Evolutionary conservation across 192 early-diverging fungal species (phyloP).

Genomic region (Thamnidium elegans): DNA sequence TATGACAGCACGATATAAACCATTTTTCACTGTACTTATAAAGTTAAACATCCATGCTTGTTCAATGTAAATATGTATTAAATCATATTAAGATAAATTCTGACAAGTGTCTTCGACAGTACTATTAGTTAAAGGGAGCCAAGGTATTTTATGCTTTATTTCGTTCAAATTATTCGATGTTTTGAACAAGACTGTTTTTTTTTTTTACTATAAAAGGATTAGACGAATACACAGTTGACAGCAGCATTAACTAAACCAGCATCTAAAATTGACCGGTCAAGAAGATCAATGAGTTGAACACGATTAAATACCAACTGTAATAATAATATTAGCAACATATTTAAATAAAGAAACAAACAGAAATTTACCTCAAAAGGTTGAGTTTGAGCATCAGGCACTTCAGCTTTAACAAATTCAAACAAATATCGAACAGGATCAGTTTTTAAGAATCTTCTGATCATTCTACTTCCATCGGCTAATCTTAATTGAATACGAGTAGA

Average conservation of each 20-base stretch:
- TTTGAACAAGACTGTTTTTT: too few species aligned
- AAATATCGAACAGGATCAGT: constrained; percentile 67
- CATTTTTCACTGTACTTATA: too few species aligned
- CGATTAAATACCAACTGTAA: constrained; percentile 69
- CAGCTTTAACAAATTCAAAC: constrained; percentile 83
- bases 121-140: too few species aligned
- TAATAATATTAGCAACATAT: constrained; percentile 2
- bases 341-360: neutral
- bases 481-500: constrained; percentile 82
- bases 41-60: too few species aligned
- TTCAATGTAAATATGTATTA: too few species aligned
- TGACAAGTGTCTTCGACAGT: too few species aligned
- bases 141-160: too few species aligned
- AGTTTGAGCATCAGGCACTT: constrained; percentile 57
- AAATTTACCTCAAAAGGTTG: constrained; percentile 69
- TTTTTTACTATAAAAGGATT: neutral
- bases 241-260: constrained; percentile 65
- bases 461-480: constrained; percentile 73
- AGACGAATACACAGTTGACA: constrained; percentile 42
- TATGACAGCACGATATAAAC: too few species aligned
- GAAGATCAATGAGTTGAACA: constrained; percentile 57
- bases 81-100: too few species aligned
- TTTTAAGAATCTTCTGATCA: constrained; percentile 76
- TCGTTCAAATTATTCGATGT: too few species aligned
- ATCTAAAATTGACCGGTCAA: constrained; percentile 70